Evolutionary conservation across 768 basidiomycete genomes (phyloP).

Genomic region (Boletus eberwhitei): DNA sequence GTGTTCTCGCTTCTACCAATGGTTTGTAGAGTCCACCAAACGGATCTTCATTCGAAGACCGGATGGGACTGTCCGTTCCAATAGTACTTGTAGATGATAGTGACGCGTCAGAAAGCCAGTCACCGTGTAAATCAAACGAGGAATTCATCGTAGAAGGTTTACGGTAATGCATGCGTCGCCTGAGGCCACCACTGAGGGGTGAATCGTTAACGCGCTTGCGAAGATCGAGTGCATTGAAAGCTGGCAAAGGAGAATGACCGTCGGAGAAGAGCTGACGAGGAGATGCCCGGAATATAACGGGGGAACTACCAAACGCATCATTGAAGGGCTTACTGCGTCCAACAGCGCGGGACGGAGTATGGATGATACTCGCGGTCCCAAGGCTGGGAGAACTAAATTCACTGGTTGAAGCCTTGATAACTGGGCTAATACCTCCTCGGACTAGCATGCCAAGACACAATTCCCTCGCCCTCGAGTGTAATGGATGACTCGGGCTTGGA

Average conservation of each 20-base stretch:
- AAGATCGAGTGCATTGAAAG: constrained; percentile 30
- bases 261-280: constrained; percentile 40
- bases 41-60: constrained; percentile 40
- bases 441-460: constrained; percentile 64
- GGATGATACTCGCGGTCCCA: constrained; percentile 29
- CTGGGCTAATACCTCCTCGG: constrained; percentile 48
- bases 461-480: constrained; percentile 63
- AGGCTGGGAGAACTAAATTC: constrained; percentile 31
- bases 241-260: constrained; percentile 32
- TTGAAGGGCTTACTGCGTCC: constrained; percentile 27
- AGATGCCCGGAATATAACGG: constrained; percentile 40
- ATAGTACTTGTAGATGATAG: constrained; percentile 23
- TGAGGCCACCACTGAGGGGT: constrained; percentile 37
- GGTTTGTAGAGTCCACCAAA: constrained; percentile 46
- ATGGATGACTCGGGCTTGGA: constrained; percentile 74
- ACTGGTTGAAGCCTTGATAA: constrained; percentile 32
- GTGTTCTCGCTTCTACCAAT: constrained; percentile 16
- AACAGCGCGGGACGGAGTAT: constrained; percentile 26
- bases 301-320: constrained; percentile 33
- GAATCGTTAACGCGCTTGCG: constrained; percentile 44
- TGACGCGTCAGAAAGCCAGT: constrained; percentile 32
- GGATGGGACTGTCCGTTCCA: constrained; percentile 23
- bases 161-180: constrained; percentile 30
- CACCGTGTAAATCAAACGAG: constrained; percentile 21
- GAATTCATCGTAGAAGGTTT: constrained; percentile 30